Evolutionary conservation across 2,329 filamentous ascomycete species (phyloP).

Genomic region (Diaporthe destruens): DNA sequence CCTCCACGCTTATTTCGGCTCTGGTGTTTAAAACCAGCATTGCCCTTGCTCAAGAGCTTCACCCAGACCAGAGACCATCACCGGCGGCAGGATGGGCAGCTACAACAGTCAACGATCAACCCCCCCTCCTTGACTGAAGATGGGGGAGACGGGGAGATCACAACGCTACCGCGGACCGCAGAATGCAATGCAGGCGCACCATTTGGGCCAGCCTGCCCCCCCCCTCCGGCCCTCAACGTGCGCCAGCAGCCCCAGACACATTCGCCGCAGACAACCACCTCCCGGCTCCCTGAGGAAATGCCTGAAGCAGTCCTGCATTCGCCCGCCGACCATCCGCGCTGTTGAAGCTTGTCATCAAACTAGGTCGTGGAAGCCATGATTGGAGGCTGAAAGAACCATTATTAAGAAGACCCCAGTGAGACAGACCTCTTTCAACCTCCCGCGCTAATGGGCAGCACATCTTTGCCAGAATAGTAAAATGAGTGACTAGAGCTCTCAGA

Average conservation of each 20-base stretch:
- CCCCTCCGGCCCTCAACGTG: neutral
- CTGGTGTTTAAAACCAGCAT: neutral
- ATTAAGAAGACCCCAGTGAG: neutral
- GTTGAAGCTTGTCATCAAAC: neutral
- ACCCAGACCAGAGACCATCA: neutral
- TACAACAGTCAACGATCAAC: constrained; percentile 15
- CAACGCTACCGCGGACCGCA: constrained; percentile 18
- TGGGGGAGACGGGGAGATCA: constrained; percentile 2
- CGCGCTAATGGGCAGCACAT: constrained; percentile 20
- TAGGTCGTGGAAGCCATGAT: neutral
- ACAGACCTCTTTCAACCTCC: neutral
- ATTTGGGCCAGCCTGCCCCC: neutral
- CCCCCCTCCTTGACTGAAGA: constrained; percentile 1
- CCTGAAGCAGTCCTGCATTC: neutral
- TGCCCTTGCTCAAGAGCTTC: neutral
- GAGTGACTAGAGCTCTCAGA: neutral
- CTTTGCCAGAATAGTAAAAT: constrained; percentile 17
- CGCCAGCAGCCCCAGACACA: neutral
- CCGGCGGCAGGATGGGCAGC: constrained; percentile 11
- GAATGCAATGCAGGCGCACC: constrained; percentile 24
- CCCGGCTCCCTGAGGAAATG: neutral
- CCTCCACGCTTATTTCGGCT: neutral
- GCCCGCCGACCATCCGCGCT: neutral
- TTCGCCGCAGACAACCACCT: neutral
- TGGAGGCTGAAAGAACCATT: constrained; percentile 16